Evolutionary conservation across 208 protist species (phyloP).

Genomic region (Paratrypanosoma confusum): DNA sequence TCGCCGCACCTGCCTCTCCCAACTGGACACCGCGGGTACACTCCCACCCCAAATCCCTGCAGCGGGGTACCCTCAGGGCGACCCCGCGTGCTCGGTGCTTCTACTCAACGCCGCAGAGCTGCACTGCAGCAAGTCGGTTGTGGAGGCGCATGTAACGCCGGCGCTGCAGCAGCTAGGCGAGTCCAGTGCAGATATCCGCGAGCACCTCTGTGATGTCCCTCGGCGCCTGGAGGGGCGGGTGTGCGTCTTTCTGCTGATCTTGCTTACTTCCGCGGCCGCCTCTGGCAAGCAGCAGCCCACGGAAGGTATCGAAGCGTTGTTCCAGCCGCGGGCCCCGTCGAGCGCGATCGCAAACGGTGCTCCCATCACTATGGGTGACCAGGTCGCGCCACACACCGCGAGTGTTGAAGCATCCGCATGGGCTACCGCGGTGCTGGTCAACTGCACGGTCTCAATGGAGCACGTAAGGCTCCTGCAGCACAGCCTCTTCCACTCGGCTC

Average conservation of each 20-base stretch:
- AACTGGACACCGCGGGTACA: neutral
- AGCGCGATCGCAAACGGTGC: neutral
- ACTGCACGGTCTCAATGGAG: constrained; percentile 21
- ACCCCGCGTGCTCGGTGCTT: constrained; percentile 6
- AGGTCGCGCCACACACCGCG: neutral
- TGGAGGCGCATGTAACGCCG: constrained; percentile 20
- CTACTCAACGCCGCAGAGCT: constrained; percentile 35
- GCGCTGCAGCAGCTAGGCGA: constrained; percentile 19
- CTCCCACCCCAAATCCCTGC: neutral
- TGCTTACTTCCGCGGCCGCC: constrained; percentile 14
- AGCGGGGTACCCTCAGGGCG: neutral
- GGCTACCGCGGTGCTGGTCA: constrained; percentile 18
- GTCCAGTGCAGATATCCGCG: constrained; percentile 10
- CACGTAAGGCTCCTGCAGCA: constrained; percentile 24
- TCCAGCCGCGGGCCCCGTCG: neutral
- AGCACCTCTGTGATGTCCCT: constrained; percentile 13
- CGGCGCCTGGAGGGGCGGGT: constrained; percentile 28
- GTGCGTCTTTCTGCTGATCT: constrained; percentile 24
- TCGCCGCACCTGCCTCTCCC: constrained; percentile 12
- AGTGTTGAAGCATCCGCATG: constrained; percentile 18
- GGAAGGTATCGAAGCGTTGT: neutral
- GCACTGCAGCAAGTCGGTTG: constrained; percentile 16
- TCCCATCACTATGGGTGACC: neutral
- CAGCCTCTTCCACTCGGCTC: constrained; percentile 23
- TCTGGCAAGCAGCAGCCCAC: neutral